Conservation (phyloP, 176 grass and related monocot species). For the Leersia perrieri region DNA sequence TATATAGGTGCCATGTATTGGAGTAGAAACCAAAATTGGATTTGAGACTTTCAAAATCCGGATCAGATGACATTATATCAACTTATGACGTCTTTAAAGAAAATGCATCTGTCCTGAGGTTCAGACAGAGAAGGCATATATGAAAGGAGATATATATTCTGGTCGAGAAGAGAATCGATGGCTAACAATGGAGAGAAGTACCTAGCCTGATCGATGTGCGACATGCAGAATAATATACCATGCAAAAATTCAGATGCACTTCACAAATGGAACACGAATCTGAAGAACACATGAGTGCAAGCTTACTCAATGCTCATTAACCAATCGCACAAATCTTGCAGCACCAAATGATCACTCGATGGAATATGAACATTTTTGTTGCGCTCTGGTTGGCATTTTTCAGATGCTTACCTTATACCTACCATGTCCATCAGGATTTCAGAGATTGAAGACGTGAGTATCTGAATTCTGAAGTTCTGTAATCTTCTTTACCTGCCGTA, state of each 20-base stretch:
- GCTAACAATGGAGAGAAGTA: neutral
- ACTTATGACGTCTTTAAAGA: neutral
- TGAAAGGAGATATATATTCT: neutral
- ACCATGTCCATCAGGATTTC: too few species aligned
- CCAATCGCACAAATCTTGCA: too few species aligned
- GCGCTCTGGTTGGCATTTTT: neutral
- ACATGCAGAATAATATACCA: neutral
- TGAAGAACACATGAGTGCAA: neutral
- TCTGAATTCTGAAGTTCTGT: neutral
- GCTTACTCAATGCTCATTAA: neutral
- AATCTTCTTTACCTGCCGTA: too few species aligned
- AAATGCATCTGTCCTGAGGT: neutral
- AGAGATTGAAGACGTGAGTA: too few species aligned
- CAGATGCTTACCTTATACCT: conserved; percentile 7
- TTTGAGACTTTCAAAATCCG: neutral
- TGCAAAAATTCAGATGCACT: neutral
- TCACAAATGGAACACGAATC: neutral
- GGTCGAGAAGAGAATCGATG: neutral
- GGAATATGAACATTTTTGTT: too few species aligned
- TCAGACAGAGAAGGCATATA: neutral
- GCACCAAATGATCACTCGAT: too few species aligned
- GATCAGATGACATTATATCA: neutral
- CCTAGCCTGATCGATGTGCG: neutral
- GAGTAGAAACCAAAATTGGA: neutral
- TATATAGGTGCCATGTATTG: too few species aligned